Base-by-base conservation (phyloP, 2,329 filamentous ascomycete genomes). In the Alternaria atra region DNA sequence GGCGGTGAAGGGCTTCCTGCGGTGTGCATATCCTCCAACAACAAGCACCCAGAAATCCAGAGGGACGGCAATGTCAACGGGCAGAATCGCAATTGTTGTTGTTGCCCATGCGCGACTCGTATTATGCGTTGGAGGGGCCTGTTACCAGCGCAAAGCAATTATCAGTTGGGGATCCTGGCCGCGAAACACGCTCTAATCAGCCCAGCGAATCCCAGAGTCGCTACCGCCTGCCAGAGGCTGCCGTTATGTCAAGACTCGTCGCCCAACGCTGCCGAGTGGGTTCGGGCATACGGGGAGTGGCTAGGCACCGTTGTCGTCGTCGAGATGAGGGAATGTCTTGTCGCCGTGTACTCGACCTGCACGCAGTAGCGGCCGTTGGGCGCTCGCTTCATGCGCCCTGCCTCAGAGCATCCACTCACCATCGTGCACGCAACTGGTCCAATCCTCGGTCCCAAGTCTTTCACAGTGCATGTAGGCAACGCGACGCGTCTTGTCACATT, bases 161-260 rank as follows among this genome's bases (percentile, higher is more conserved):
- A 69, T 64, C 52, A 52, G 63, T 65, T 64, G 69, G 71, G 72
- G 71, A 74, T 74, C 74, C 58, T 61, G 58, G 58, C 58, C 35
- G 54, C 58, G 42, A 52, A 48, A 58, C 58, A 61, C 54, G 48
- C 61, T 66, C 55, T 44, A 71, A 46, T 61, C 57, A 64, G 66
- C 39, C 52, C 61, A 42, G 59, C 68, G 57, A 63, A 56, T 65
- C 52, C 52, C 47, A 60, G 58, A 47, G 53, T 51, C 40, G 58
- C 58, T 52, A 23, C 20, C 58, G 58, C 58, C 58, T 52, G 29
- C 46, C 40, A 55, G 53, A 47, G 58, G 42, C 52, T 51, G 39
- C 39, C 23, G 44, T 57, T 34, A 27, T 40, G 34, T 40, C 23
- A 46, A 35, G 40, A 39, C 47, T 61, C 43, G 58, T 58, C 54